phyloP scores from a whole-genome alignment of 2,329 filamentous ascomycete species.

The Alternaria brassicicola region DNA sequence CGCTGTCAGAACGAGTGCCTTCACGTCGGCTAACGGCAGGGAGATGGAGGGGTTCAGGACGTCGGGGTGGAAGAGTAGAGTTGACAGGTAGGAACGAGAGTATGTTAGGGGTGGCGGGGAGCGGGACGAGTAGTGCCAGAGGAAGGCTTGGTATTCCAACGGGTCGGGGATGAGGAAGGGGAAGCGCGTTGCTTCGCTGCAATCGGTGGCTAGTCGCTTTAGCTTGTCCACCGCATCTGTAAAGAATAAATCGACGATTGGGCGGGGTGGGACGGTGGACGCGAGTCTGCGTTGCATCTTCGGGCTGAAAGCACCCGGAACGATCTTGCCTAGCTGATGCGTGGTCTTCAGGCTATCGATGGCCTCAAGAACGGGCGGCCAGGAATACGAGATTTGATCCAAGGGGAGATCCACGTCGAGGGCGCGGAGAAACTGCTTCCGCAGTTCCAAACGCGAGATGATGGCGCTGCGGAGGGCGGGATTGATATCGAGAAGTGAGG shows the following conservation, averaged over 20 bases:
- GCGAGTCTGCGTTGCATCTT: conserved; percentile 92
- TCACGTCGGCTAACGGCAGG: conserved; percentile 82
- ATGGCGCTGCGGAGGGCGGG: conserved; percentile 61
- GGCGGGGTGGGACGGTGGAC: conserved; percentile 90
- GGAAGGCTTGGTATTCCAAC: conserved; percentile 63
- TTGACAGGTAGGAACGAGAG: conserved; percentile 78
- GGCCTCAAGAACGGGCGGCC: conserved; percentile 44
- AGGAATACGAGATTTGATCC: conserved; percentile 40
- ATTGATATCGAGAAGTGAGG: conserved; percentile 36
- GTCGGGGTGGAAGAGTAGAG: conserved; percentile 74
- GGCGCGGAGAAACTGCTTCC: conserved; percentile 66
- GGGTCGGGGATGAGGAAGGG: conserved; percentile 36
- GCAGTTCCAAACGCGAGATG: conserved; percentile 67
- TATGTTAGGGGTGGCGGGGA: conserved; percentile 85
- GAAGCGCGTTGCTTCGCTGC: conserved; percentile 60
- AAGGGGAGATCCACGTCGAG: conserved; percentile 49
- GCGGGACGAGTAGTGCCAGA: conserved; percentile 75
- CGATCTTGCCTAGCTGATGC: conserved; percentile 65
- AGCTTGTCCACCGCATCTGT: conserved; percentile 74
- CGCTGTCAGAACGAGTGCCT: conserved; percentile 73
- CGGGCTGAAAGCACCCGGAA: conserved; percentile 82
- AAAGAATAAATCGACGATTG: conserved; percentile 79
- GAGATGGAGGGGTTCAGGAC: conserved; percentile 68
- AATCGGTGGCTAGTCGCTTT: conserved; percentile 73
- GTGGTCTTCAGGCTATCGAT: conserved; percentile 65